Conservation (phyloP, 2,329 filamentous ascomycete genomes). For the Diaporthe sp. region DNA sequence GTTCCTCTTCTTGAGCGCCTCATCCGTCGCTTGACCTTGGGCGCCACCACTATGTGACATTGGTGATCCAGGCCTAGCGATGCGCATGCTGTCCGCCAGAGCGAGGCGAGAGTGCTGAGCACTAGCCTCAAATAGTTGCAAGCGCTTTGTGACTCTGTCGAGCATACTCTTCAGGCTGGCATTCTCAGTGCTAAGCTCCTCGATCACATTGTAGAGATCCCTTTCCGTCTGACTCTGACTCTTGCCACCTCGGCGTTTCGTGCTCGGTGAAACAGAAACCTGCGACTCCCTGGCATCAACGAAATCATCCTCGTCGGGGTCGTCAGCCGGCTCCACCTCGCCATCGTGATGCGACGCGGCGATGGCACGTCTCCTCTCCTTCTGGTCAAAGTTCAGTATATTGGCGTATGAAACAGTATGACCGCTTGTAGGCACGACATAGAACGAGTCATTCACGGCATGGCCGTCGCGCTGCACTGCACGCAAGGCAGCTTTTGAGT, state of each 20-base stretch:
- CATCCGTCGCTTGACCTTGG: slow-evolving; percentile 56
- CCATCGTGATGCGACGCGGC: slow-evolving; percentile 62
- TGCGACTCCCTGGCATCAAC: slow-evolving; percentile 85
- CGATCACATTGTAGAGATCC: slow-evolving; percentile 76
- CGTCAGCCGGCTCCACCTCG: slow-evolving; percentile 58
- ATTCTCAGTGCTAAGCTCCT: slow-evolving; percentile 93
- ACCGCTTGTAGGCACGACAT: slow-evolving; percentile 92
- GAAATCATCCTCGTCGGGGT: slow-evolving; percentile 87
- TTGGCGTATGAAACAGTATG: slow-evolving; percentile 94
- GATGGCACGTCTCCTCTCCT: slow-evolving; percentile 71
- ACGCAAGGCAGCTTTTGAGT: slow-evolving; percentile 86
- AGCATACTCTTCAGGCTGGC: slow-evolving; percentile 86
- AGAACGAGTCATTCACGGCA: slow-evolving; percentile 83
- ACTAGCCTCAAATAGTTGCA: slow-evolving; percentile 94
- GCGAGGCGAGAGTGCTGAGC: slow-evolving; percentile 90
- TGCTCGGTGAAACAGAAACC: slow-evolving; percentile 57
- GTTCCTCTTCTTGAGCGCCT: slow-evolving; percentile 63
- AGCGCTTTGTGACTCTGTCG: slow-evolving; percentile 86
- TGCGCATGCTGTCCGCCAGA: slow-evolving; percentile 84
- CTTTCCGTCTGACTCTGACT: slow-evolving; percentile 57
- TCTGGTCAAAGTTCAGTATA: slow-evolving; percentile 80
- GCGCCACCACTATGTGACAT: slow-evolving; percentile 49
- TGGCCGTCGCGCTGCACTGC: slow-evolving; percentile 80
- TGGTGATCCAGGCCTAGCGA: slow-evolving; percentile 71
- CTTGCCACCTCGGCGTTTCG: slow-evolving; percentile 57